Percentiles rank a stretch among this genome's conserved stretches.
Conservation (phyloP, 495 filamentous ascomycete genomes). For the Cercophora samala region DNA sequence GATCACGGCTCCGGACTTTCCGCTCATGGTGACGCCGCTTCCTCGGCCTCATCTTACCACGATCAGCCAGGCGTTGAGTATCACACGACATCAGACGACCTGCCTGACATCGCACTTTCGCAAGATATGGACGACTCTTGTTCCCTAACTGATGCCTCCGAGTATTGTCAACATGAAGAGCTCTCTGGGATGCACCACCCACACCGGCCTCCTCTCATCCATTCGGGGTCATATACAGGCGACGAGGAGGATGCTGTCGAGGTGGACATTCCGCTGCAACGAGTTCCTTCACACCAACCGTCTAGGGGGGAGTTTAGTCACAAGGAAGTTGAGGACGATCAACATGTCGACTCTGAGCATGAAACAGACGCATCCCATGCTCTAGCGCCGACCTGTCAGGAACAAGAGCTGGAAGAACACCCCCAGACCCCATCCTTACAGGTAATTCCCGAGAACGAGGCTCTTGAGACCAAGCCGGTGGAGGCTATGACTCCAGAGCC, state of each 20-base stretch:
- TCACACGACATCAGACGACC: not conserved
- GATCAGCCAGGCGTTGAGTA: not conserved
- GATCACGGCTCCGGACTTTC: not conserved
- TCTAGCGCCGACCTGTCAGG: not conserved
- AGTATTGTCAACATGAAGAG: not conserved
- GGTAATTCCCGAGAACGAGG: not conserved
- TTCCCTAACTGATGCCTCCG: not conserved
- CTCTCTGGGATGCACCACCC: not conserved
- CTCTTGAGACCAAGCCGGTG: not conserved
- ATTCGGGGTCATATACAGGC: not conserved
- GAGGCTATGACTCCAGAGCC: not conserved
- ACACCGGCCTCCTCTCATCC: not conserved
- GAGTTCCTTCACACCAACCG: not conserved
- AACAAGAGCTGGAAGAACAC: not conserved
- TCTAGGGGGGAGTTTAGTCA: not conserved
- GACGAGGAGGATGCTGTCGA: not conserved
- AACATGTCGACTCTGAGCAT: no score
- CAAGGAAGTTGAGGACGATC: not conserved
- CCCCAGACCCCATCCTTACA: not conserved
- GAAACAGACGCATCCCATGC: no score
- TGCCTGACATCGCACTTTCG: not conserved
- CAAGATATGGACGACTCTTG: constrained; percentile 3
- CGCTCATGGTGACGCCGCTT: not conserved
- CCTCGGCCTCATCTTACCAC: not conserved
- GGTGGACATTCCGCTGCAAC: not conserved